These are phyloP conservation scores for Russula brevipes DNA, from an alignment of 768 basidiomycete species.

Conservation along the genomic window DNA sequence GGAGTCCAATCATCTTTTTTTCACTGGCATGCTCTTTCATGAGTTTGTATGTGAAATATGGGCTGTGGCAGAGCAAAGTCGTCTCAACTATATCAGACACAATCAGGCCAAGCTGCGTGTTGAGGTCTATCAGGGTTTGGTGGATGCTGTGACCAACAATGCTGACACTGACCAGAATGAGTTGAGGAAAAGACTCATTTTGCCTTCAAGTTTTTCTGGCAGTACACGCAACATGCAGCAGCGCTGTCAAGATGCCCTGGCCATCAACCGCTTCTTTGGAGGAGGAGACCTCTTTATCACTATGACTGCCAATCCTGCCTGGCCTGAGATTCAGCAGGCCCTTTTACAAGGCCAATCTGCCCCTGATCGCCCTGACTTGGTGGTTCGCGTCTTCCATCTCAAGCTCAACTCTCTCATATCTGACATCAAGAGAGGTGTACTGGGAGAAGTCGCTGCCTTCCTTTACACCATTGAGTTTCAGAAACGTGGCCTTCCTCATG, in stretches of 20 bases:
- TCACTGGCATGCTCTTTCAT: neutral
- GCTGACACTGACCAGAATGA: neutral
- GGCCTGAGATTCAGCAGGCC: neutral
- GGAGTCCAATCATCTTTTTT: neutral
- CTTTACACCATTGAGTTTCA: conserved; percentile 3
- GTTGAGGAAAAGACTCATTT: neutral
- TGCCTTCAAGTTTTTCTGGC: neutral
- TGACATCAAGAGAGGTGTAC: neutral
- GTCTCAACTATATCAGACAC: no score
- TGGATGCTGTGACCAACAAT: neutral
- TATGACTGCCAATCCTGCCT: neutral
- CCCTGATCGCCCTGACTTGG: neutral
- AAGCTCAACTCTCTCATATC: neutral
- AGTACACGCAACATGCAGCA: neutral
- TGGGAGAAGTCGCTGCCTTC: neutral
- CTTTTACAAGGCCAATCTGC: neutral
- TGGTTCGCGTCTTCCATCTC: neutral
- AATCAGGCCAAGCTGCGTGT: no score
- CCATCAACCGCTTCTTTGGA: neutral
- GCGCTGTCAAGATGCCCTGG: neutral
- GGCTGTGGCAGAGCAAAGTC: no score
- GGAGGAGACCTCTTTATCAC: neutral
- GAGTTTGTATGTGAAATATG: no score
- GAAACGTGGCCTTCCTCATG: neutral
- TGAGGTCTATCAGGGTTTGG: neutral